Evolutionary conservation across 768 basidiomycete genomes (phyloP), one percentile per base, ranked within the genome.

Genomic region (Peribolospora baueri): DNA sequence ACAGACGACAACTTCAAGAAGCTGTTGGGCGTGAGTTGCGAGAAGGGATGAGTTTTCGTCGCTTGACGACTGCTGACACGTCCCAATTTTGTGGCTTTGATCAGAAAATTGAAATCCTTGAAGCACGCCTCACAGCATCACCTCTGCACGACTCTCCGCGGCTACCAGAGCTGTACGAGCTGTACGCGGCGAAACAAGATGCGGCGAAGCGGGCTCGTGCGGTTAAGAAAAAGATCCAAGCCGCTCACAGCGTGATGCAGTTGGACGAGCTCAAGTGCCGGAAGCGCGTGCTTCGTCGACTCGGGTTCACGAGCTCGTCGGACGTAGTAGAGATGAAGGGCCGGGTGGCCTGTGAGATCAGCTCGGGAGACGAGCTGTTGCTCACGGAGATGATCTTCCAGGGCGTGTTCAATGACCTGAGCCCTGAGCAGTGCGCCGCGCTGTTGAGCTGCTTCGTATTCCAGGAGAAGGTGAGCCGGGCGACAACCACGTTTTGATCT

Each of bases 241-340:
- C 82, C 0, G 91, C 91, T 0, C 81, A 88, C 52, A 88, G 93
- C 58, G 76, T 98, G 7, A 70, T 97, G 46, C 91, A 97, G 66
- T 75, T 97, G 52, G 93, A 97, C 66, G 93, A 98, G 67, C 79
- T 98, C 64, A 91, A 90, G 68, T 80, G 79, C 61, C 75, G 93
- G 56, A 97, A 97, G 68, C 84, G 91, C 36, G 90, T 93, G 0
- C 74, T 97, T 38, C 76, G 93, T 42, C 76, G 93, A 42, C 70
- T 98, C 5, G 90, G 82, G 0, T 97, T 97, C 72, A 90, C 87
- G 3, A 81, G 76, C 10, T 66, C 78, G 7, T 76, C 80, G 0
- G 91, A 97, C 67, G 93, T 97, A 56, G 86, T 97, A 25, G 93
- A 97, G 65, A 79, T 88, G 75, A 98, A 98, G 70, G 93, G 93